Evolutionary conservation across 2,329 filamentous ascomycete species (phyloP).

Genomic region (Colletotrichum sp.): DNA sequence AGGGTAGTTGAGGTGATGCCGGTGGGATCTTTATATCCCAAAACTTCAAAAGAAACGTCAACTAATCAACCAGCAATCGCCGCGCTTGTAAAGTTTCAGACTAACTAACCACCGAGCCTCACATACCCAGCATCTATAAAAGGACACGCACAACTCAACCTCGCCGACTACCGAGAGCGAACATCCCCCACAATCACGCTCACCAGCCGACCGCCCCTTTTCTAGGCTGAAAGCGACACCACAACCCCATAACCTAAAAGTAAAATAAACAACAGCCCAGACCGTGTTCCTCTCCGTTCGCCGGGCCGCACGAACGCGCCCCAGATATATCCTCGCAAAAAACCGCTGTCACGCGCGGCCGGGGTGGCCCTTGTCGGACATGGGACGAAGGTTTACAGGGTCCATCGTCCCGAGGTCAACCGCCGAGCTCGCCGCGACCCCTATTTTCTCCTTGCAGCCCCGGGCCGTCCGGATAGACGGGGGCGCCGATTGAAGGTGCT

Average conservation of each 20-base stretch:
- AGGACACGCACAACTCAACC: neutral
- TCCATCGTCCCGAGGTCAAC: neutral
- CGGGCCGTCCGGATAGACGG: neutral
- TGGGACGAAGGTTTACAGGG: constrained; percentile 5
- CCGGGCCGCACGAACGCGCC: neutral
- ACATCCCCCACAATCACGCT: neutral
- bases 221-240: neutral
- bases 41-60: neutral
- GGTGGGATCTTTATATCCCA: neutral
- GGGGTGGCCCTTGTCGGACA: constrained; percentile 2
- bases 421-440: neutral
- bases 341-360: neutral
- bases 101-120: neutral
- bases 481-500: neutral
- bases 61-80: neutral
- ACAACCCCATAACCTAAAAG: neutral
- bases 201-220: neutral
- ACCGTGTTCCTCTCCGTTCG: neutral
- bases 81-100: neutral
- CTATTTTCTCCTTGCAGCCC: neutral
- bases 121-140: neutral
- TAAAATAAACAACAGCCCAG: neutral
- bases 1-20: neutral
- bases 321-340: neutral
- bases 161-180: neutral